Base-by-base conservation (phyloP, 441 rosid species). In the Gossypium gossypioides region DNA sequence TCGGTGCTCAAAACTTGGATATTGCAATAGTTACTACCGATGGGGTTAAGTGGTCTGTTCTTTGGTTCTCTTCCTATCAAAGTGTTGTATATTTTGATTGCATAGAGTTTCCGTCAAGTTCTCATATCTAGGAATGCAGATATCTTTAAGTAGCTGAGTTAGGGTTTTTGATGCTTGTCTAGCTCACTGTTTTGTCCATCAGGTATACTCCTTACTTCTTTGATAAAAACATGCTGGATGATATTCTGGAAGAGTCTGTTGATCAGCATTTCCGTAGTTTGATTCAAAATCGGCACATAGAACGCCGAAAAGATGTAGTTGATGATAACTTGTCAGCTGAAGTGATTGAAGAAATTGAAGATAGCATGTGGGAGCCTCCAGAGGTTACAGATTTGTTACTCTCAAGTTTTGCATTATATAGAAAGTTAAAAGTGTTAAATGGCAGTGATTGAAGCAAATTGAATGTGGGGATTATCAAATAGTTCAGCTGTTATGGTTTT, bases 121-220 rank as follows among this genome's bases (percentile, higher is more conserved):
- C 29, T 12, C 15, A 18, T 7, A 27, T 19, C 25, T 72, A 16
- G 34, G 59, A 72, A 63, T 37, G 3, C n/a, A 6, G 40, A 34
- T 34, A 12, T 37, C 9, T 37, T 32, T 54, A 34, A 21, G 4
- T 12, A 12, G 15, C 2, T 19, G 1, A 52, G 19, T 24, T 18
- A 13, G 25, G 22, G 19, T 69, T 12, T 48, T 19, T 75, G 68
- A 12, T 58, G 66, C 61, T 58, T 67, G 27, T 54, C 62, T 64
- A 32, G 65, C 15, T 54, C 62, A 50, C 21, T 48, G 4, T 67
- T 65, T 34, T 59, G 81, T 80, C 60, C 68, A 19, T 74, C 84
- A 92, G 99, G 97, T 89, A 92, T 78, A 91, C 99, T 54, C 99
- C 99, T 6, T 95, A 88, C 79, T 95, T 95, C 84, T 95, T 95